A percentile compares a stretch with the other conserved stretches of the same genome.
Conservation (phyloP, 148 eudicot species). For the Talinum fruticosum region DNA sequence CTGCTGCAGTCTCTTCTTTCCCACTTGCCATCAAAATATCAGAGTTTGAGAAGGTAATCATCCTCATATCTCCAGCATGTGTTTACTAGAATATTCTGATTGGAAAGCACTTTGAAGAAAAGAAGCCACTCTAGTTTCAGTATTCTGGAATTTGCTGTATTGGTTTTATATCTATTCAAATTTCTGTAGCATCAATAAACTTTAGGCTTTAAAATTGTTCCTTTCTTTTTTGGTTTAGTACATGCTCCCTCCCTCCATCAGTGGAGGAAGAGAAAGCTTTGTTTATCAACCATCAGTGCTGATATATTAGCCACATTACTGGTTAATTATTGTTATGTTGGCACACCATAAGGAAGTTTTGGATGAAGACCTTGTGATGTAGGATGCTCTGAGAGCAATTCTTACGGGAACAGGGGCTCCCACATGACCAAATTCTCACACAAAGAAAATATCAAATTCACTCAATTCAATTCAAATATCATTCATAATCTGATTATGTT, state of each 20-base stretch:
- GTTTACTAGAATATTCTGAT: not conserved
- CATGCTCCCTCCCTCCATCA: not conserved
- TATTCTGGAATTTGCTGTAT: not conserved
- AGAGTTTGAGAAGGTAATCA: constrained; percentile 69
- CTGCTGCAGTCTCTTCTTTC: constrained; percentile 69
- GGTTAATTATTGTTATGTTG: not conserved
- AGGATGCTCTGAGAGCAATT: too few relatives aligned
- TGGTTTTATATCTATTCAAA: not conserved
- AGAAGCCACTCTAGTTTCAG: not conserved
- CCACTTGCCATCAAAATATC: constrained; percentile 73
- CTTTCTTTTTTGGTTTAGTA: too few relatives aligned
- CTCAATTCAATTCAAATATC: too few relatives aligned
- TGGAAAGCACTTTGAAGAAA: not conserved
- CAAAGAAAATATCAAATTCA: too few relatives aligned
- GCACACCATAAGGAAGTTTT: not conserved
- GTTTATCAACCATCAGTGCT: not conserved
- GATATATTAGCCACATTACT: not conserved
- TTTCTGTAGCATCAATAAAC: too few relatives aligned
- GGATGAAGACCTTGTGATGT: not conserved
- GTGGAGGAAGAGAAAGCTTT: not conserved
- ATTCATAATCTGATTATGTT: too few relatives aligned
- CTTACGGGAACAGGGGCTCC: too few relatives aligned
- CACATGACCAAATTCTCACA: too few relatives aligned
- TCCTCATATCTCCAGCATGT: not conserved
- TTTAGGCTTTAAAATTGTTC: not conserved